A percentile compares a stretch with the other conserved stretches of the same genome.
These are phyloP conservation scores for Epichloe bromicola DNA, from an alignment of 2,329 filamentous ascomycete genomes.

Conservation along the genomic window DNA sequence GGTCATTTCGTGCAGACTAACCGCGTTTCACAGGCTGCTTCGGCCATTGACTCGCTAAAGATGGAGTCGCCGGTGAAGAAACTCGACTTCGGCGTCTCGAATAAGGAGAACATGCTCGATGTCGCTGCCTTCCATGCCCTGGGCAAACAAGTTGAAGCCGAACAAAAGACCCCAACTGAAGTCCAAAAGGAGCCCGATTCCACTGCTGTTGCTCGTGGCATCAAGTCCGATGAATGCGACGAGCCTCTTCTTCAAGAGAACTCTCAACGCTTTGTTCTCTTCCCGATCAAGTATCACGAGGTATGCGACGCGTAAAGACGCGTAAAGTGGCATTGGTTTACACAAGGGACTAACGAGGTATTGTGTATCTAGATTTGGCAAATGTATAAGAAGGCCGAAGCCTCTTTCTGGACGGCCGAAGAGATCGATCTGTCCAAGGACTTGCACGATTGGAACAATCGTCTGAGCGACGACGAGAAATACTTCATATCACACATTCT, in stretches of 20 bases:
- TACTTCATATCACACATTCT: slow-evolving; percentile 98
- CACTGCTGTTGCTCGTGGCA: slow-evolving; percentile 30
- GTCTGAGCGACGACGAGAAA: slow-evolving; percentile 88
- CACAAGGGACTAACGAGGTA: neutral
- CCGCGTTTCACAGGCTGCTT: slow-evolving; percentile 52
- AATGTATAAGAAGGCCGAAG: slow-evolving; percentile 99
- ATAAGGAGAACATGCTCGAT: slow-evolving; percentile 70
- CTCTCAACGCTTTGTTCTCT: slow-evolving; percentile 88
- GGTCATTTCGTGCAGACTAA: slow-evolving; percentile 16
- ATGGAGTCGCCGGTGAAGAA: slow-evolving; percentile 92
- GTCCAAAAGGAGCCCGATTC: slow-evolving; percentile 23
- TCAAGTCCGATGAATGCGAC: slow-evolving; percentile 59
- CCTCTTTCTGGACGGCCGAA: slow-evolving; percentile 98
- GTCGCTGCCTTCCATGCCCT: slow-evolving; percentile 35
- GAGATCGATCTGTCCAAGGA: slow-evolving; percentile 99
- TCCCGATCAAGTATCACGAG: slow-evolving; percentile 99
- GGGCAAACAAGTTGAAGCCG: slow-evolving; percentile 44
- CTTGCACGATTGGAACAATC: slow-evolving; percentile 98
- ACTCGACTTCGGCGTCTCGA: slow-evolving; percentile 57
- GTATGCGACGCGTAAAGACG: slow-evolving; percentile 56
- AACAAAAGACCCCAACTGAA: slow-evolving; percentile 43
- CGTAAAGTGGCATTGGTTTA: slow-evolving; percentile 45
- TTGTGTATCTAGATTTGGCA: slow-evolving; percentile 70
- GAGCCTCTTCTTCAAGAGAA: slow-evolving; percentile 95
- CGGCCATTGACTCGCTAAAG: slow-evolving; percentile 76